phyloP scores from a whole-genome alignment of 2,329 filamentous ascomycete genomes.

The Colletotrichum trifolii region DNA sequence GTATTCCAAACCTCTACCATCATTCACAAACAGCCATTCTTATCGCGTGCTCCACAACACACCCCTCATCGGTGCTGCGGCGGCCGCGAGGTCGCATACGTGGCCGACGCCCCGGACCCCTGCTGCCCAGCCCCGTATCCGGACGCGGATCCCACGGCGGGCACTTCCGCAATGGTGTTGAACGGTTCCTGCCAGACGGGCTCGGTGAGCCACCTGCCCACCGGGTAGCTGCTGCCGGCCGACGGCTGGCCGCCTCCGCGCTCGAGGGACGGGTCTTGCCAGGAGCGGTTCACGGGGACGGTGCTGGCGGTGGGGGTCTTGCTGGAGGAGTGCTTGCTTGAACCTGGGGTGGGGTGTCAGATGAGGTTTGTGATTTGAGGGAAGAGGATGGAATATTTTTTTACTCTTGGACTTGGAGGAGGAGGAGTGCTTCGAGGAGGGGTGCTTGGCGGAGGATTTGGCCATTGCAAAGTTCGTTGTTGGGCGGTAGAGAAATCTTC shows the following conservation, averaged over 20 bases:
- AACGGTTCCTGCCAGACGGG: constrained; percentile 32
- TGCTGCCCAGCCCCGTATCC: constrained; percentile 3
- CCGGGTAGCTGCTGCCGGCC: constrained; percentile 2
- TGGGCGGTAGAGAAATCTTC: no score
- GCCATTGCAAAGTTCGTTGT: neutral
- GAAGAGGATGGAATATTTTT: neutral
- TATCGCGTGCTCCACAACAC: neutral
- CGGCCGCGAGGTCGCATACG: constrained; percentile 26
- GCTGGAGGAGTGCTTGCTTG: constrained; percentile 1
- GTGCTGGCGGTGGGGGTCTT: constrained; percentile 15
- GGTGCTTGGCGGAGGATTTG: neutral
- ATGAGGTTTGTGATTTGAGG: no score
- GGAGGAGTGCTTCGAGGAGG: constrained; percentile 16
- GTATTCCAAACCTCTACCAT: neutral
- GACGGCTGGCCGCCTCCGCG: neutral
- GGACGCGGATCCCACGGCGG: constrained; percentile 19
- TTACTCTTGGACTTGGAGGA: constrained; percentile 25
- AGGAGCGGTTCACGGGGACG: constrained; percentile 20
- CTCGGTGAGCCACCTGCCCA: constrained; percentile 30
- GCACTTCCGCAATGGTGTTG: constrained; percentile 31
- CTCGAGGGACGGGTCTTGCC: constrained; percentile 25
- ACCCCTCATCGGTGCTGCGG: constrained; percentile 15
- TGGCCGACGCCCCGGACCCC: constrained; percentile 22
- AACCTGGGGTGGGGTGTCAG: neutral
- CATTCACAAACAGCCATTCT: neutral